Evolutionary conservation across 768 basidiomycete species (phyloP).

Genomic region (Mycena amicta): DNA sequence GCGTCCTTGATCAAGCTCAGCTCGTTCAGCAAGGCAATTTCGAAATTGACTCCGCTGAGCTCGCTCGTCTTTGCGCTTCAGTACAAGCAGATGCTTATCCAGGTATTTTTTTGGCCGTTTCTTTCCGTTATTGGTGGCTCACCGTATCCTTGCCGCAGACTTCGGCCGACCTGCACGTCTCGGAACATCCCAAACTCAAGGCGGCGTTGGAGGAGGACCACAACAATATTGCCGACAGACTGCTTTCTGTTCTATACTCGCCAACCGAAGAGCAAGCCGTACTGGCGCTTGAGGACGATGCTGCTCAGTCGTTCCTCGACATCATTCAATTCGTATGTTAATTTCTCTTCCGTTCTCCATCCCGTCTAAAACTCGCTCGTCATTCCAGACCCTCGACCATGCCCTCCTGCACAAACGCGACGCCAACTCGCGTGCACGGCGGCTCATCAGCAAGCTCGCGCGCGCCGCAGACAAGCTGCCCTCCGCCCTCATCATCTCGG

Average conservation of each 20-base stretch:
- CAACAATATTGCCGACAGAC: not conserved
- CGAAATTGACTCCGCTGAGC: not conserved
- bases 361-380: not conserved
- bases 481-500: not conserved
- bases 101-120: not conserved
- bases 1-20: not conserved
- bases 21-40: slow-evolving; percentile 3
- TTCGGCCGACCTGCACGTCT: slow-evolving; percentile 1
- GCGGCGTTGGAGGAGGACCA: slow-evolving; percentile 11
- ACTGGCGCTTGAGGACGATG: slow-evolving; percentile 12
- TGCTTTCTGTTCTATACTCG: slow-evolving; percentile 12
- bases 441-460: not conserved
- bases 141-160: too few species aligned
- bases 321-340: slow-evolving; percentile 16
- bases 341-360: not conserved
- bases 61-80: slow-evolving; percentile 1
- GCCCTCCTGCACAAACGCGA: slow-evolving; percentile 4
- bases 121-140: too few species aligned
- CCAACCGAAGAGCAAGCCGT: slow-evolving; percentile 12
- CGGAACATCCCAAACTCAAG: slow-evolving; percentile 5
- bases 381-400: slow-evolving; percentile 1
- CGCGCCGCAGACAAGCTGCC: not conserved
- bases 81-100: not conserved
- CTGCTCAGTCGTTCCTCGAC: slow-evolving; percentile 18
- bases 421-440: not conserved